Conservation (phyloP, 1,284 basidiomycete species). For the Moesziomyces sp. region DNA sequence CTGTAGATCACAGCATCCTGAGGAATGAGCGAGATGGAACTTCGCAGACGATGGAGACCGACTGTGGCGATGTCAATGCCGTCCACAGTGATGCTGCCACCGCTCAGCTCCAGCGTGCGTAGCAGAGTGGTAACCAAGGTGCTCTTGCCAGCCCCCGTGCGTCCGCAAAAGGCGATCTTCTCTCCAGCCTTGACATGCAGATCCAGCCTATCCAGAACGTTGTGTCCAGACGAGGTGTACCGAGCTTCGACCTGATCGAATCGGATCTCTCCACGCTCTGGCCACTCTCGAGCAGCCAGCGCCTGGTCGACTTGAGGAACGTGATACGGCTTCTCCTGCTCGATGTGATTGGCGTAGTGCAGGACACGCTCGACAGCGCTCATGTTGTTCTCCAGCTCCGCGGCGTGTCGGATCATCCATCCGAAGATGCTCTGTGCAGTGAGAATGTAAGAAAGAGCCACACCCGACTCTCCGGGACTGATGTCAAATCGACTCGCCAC, state of each 20-base stretch:
- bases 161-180: slow-evolving; percentile 58
- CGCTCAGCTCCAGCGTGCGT: slow-evolving; percentile 70
- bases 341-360: slow-evolving; percentile 75
- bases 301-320: slow-evolving; percentile 67
- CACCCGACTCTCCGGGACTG: slow-evolving; percentile 80
- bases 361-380: slow-evolving; percentile 80
- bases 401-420: slow-evolving; percentile 80
- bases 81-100: slow-evolving; percentile 44
- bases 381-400: slow-evolving; percentile 71
- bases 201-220: slow-evolving; percentile 74
- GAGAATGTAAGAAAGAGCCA: slow-evolving; percentile 80
- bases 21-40: slow-evolving; percentile 78
- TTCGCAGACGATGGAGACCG: slow-evolving; percentile 71
- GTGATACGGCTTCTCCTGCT: slow-evolving; percentile 24
- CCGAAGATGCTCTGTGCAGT: slow-evolving; percentile 76
- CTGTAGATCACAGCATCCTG: slow-evolving; percentile 82
- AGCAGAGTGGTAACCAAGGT: slow-evolving; percentile 40
- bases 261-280: slow-evolving; percentile 45
- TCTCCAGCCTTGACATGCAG: slow-evolving; percentile 60
- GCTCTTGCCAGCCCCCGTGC: slow-evolving; percentile 56
- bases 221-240: slow-evolving; percentile 69
- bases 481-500: slow-evolving; percentile 79
- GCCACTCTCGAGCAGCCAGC: slow-evolving; percentile 59
- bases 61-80: slow-evolving; percentile 72
- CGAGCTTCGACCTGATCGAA: slow-evolving; percentile 74